Base-by-base conservation (phyloP, 495 filamentous ascomycete genomes). In the Penicillium pulvis region DNA sequence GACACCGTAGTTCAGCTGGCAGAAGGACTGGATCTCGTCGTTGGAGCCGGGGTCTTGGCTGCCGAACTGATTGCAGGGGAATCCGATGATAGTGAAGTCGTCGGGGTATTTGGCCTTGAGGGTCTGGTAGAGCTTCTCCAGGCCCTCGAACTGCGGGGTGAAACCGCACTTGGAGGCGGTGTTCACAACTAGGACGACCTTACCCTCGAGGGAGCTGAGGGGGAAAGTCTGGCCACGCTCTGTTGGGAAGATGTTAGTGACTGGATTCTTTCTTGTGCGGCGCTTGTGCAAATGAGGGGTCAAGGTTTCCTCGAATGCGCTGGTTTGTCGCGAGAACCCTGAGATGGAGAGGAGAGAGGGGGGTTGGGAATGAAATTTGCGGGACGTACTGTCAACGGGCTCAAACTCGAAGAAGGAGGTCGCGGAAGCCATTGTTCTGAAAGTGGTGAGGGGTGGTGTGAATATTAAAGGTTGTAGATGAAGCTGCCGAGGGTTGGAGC, bases 141-240 rank as follows among this genome's bases (percentile, higher is more conserved):
- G 90, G 16, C 89, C 91, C 53, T 84, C 84, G 72, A 93, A 98
- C 76, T 99, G 94, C n/a, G 90, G 90, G 10, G 94, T 97, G 85
- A 97, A 98, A 70, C 95, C 94, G 79, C 94, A 99, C 81, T 97
- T 97, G 69, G 90, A 95, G 59, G 94, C 94, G n/a, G 92, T 96
- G 84, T 99, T 99, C 76, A 98, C 94, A 65, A 96, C 66, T 43
- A 99, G 89, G 60, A 98, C 85, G 71, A 97, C 93, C 73, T 97
- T 97, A 80, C 89, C 90, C 58, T 89, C 81, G 74, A 91, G 86
- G 31, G 81, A 68, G 61, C 75, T 62, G 66, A 98, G 83, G 55
- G 85, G 78, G 70, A 86, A 89, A 58, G 87, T 81, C 20, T 78
- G 60, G 74, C 91, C 92, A 71, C 85, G 90, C 68, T 94, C 91